A percentile compares a stretch with the other conserved stretches of the same genome.
Conservation (phyloP, 2,329 filamentous ascomycete genomes). For the Sordariomycetes sp. region DNA sequence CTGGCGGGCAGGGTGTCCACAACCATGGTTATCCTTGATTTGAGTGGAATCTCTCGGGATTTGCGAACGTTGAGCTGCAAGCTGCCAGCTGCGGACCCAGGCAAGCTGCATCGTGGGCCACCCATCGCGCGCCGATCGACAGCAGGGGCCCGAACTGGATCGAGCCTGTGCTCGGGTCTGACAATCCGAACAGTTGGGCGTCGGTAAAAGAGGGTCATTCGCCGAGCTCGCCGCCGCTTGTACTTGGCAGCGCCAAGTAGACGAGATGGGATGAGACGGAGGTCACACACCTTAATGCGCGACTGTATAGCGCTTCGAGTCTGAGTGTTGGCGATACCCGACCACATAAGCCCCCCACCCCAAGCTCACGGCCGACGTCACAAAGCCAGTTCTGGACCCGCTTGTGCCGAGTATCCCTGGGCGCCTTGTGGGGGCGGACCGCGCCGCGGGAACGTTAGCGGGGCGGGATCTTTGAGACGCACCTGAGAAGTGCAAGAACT, state of each 20-base stretch:
- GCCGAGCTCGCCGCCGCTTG: not conserved
- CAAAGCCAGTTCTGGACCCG: not conserved
- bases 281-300: not conserved
- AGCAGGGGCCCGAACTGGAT: not conserved
- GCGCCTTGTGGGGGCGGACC: no score
- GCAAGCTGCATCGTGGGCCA: not conserved
- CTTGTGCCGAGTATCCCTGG: not conserved
- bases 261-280: not conserved
- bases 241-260: not conserved
- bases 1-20: not conserved
- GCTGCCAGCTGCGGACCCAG: not conserved
- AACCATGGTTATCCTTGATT: not conserved
- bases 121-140: not conserved
- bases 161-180: not conserved
- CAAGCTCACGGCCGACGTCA: not conserved
- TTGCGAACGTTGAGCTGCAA: not conserved
- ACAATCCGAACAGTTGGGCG: not conserved
- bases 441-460: not conserved
- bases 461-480: not conserved
- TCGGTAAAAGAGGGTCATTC: no score
- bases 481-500: not conserved
- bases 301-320: not conserved
- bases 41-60: not conserved
- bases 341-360: no score
- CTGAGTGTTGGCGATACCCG: not conserved